A percentile compares a stretch with the other conserved stretches of the same genome.
These are phyloP conservation scores for Mycena alexandri DNA, from an alignment of 768 basidiomycete species.

Conservation along the genomic window DNA sequence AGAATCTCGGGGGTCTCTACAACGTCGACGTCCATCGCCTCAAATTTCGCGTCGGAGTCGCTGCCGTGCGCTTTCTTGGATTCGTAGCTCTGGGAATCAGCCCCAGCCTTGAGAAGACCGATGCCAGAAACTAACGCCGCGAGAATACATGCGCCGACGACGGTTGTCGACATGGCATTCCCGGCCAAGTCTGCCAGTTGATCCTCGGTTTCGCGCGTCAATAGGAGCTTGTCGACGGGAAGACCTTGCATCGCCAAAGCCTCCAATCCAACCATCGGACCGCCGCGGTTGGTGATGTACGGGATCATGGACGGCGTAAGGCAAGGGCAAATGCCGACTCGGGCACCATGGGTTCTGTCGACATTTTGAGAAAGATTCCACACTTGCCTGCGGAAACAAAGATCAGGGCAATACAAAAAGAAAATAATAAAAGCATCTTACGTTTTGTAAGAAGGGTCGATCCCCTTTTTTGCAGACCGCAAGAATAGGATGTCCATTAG, in stretches of 20 bases:
- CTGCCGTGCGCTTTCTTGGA: constrained; percentile 61
- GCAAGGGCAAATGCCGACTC: constrained; percentile 89
- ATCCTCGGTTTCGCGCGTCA: constrained; percentile 94
- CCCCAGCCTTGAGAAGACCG: constrained; percentile 74
- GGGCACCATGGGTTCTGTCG: constrained; percentile 88
- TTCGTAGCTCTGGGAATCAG: constrained; percentile 78
- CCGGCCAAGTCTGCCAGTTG: constrained; percentile 95
- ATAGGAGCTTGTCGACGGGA: constrained; percentile 89
- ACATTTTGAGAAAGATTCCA: constrained; percentile 99
- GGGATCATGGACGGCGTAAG: constrained; percentile 98
- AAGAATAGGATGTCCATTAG: constrained; percentile 92
- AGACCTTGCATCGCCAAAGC: constrained; percentile 95
- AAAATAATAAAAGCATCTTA: constrained; percentile 46
- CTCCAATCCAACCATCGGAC: constrained; percentile 94
- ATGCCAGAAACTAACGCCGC: constrained; percentile 80
- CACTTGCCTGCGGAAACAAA: constrained; percentile 67
- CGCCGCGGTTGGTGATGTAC: constrained; percentile 95
- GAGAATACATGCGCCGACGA: constrained; percentile 91
- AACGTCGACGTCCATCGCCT: constrained; percentile 65
- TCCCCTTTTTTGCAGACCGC: constrained; percentile 81
- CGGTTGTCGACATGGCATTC: constrained; percentile 98
- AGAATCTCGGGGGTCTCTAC: constrained; percentile 31
- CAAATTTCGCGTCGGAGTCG: constrained; percentile 47
- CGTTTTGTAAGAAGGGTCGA: constrained; percentile 93
- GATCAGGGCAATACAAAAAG: constrained; percentile 31